phyloP scores from a whole-genome alignment of 2,329 filamentous ascomycete species.

The Dothistroma septosporum region DNA sequence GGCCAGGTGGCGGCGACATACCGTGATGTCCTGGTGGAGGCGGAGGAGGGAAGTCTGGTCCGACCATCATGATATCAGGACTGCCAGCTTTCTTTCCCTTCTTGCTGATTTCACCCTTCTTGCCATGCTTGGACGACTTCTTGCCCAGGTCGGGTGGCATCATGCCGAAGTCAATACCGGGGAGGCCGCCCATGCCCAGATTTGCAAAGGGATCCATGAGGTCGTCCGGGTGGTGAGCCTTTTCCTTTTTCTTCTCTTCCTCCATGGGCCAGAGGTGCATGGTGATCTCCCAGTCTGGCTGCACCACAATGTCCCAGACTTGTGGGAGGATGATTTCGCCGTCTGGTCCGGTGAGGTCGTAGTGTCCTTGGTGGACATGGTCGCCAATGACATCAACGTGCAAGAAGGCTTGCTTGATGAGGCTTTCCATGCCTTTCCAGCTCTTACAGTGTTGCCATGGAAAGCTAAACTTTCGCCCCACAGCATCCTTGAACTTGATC shows the following conservation, averaged over 20 bases:
- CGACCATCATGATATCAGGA: neutral
- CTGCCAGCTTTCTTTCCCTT: neutral
- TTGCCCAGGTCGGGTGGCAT: conserved; percentile 10
- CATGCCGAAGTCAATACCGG: conserved; percentile 14
- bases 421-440: conserved; percentile 46
- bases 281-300: conserved; percentile 47
- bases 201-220: conserved; percentile 16
- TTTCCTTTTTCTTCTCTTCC: conserved; percentile 21
- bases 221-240: conserved; percentile 10
- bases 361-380: conserved; percentile 45
- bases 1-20: conserved; percentile 17
- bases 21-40: conserved; percentile 10
- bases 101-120: conserved; percentile 15
- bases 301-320: conserved; percentile 47
- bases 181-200: conserved; percentile 13
- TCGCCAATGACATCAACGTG: conserved; percentile 46
- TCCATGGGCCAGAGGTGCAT: conserved; percentile 50
- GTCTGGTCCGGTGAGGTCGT: conserved; percentile 47
- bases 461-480: conserved; percentile 88
- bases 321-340: conserved; percentile 49
- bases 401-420: conserved; percentile 49
- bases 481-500: conserved; percentile 86
- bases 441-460: conserved; percentile 80
- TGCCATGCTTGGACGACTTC: conserved; percentile 12
- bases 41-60: conserved; percentile 11